Evolutionary conservation across 441 rosid genomes (phyloP).

Genomic region (Viola pubescens): DNA sequence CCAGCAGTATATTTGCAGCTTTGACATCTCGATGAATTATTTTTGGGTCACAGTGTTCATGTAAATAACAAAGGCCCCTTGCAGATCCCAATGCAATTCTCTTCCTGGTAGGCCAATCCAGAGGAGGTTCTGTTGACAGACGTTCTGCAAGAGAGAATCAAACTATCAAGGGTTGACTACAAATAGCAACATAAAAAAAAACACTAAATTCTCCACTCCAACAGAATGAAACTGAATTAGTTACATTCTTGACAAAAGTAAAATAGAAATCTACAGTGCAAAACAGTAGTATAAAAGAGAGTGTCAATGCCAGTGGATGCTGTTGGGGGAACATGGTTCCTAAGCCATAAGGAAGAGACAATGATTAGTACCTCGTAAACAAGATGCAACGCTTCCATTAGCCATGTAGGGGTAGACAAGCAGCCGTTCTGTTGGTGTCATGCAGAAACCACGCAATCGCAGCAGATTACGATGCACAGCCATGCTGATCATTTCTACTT

Average conservation of each 20-base stretch:
- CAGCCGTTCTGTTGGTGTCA: slow-evolving; percentile 65
- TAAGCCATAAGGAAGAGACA: neutral
- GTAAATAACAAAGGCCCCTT: slow-evolving; percentile 80
- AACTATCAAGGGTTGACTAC: neutral
- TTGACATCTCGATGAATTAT: slow-evolving; percentile 89
- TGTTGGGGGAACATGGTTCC: too few species aligned
- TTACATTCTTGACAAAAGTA: too few species aligned
- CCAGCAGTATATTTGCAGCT: slow-evolving; percentile 85
- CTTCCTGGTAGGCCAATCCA: slow-evolving; percentile 75
- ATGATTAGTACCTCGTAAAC: slow-evolving; percentile 48
- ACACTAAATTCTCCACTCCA: too few species aligned
- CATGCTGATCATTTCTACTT: slow-evolving; percentile 72
- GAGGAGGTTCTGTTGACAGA: slow-evolving; percentile 34
- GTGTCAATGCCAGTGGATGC: too few species aligned
- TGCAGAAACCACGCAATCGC: slow-evolving; percentile 65
- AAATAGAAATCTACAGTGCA: too few species aligned
- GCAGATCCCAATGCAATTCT: slow-evolving; percentile 67
- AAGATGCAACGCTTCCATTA: slow-evolving; percentile 79
- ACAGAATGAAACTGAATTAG: too few species aligned
- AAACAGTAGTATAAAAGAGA: too few species aligned
- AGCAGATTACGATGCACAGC: slow-evolving; percentile 71
- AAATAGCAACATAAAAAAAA: too few species aligned
- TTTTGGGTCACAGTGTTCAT: slow-evolving; percentile 83
- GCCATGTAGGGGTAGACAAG: slow-evolving; percentile 86
- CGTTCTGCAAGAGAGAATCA: neutral